A percentile compares a stretch with the other conserved stretches of the same genome.
phyloP scores from a whole-genome alignment of 2,329 filamentous ascomycete species.

The Penicillium sp. region DNA sequence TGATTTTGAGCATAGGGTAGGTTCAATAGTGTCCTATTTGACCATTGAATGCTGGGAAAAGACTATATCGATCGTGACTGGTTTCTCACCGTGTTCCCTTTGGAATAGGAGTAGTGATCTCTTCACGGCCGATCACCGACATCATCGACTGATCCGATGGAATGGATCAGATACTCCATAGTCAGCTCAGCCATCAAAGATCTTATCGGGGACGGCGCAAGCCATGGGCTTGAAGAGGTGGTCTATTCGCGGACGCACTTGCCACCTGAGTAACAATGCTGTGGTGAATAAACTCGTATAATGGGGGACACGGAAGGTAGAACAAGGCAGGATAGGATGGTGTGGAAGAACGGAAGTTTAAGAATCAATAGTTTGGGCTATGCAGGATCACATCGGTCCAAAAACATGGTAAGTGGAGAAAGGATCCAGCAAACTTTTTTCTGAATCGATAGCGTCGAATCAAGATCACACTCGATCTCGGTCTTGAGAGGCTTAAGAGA shows the following conservation, averaged over 20 bases:
- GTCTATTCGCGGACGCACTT: not conserved
- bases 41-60: not conserved
- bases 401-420: not conserved
- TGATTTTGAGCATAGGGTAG: not conserved
- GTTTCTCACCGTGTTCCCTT: not conserved
- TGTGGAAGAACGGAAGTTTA: not conserved
- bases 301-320: not conserved
- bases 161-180: not conserved
- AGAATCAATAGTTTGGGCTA: not conserved
- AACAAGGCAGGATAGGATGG: not conserved
- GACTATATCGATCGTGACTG: not conserved
- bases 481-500: not conserved
- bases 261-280: not conserved
- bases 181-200: not conserved
- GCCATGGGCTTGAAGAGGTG: not conserved
- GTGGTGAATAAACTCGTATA: not conserved
- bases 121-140: not conserved
- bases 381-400: not conserved
- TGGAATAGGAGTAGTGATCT: not conserved
- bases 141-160: not conserved
- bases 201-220: not conserved
- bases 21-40: not conserved
- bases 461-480: not conserved
- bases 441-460: not conserved
- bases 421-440: not conserved